Evolutionary conservation across 192 early-diverging fungal species (phyloP), one percentile per base, ranked within the genome.

Genomic region (Entrophospora sp.): DNA sequence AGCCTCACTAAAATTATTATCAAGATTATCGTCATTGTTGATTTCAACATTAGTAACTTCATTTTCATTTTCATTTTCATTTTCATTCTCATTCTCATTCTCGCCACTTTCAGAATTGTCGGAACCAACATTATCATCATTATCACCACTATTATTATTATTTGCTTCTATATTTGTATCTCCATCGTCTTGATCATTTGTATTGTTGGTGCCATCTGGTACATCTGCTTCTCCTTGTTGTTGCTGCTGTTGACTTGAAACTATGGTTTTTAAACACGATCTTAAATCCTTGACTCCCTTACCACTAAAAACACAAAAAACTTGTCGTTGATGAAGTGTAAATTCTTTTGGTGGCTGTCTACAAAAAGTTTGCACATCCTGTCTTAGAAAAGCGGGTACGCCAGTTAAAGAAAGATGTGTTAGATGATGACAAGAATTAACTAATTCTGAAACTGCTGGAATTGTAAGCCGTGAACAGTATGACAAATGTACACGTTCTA

Each of bases 261-360:
- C 31, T 1, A 64, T 57, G 53, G 64, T 71, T 9, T 77, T 73
- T 42, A 84, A 72, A 57, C 71, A 76, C 1, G 65, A 60, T 38
- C 78, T 42, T 27, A 83, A 58, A 6, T 84, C 80, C 44, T 75
- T 57, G 5, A 84, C 82, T 14, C 82, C 82, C 61, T 77, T 77
- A 0, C 82, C 82, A 48, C 76, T 79, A 58, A 78, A 84, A 1
- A 84, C 82, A 72, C 82, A 84, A 71, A 84, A 84, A 1, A 78
- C 72, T 14, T 75, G 71, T 12, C 77, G 71, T 55, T 84, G 82
- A 62, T 82, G 78, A 7, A 49, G 66, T 36, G 71, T 80, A 48
- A 82, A 84, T 32, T 80, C 79, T 38, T 75, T 80, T 25, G 82
- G 82, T 3, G 82, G 75, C 6, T 67, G 38, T 12, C 82, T 56